Conservation (phyloP, 768 basidiomycete species). For the Rhodotorula kratochvilovae region DNA sequence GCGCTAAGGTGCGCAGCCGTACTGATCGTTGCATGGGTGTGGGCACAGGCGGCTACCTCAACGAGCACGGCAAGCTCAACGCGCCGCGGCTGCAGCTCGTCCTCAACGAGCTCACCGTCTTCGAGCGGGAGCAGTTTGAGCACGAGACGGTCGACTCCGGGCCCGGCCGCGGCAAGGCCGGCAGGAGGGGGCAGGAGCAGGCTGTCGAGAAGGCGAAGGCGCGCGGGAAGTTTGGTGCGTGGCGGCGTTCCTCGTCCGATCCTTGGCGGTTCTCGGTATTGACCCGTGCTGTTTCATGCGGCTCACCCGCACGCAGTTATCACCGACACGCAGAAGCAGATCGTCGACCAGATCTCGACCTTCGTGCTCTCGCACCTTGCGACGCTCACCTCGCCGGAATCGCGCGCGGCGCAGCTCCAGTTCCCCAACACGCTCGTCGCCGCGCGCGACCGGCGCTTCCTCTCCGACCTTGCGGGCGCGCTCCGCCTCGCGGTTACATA, state of each 20-base stretch:
- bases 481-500: slow-evolving; percentile 75
- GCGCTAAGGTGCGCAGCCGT: no score
- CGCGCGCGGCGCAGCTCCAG: slow-evolving; percentile 52
- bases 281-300: no score
- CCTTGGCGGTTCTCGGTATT: no score
- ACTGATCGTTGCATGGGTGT: no score
- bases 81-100: slow-evolving; percentile 75
- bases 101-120: slow-evolving; percentile 77
- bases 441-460: slow-evolving; percentile 73
- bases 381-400: slow-evolving; percentile 29
- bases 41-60: slow-evolving; percentile 76
- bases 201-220: slow-evolving; percentile 46
- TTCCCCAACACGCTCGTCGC: slow-evolving; percentile 70
- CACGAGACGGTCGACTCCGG: slow-evolving; percentile 81
- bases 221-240: slow-evolving; percentile 63
- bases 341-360: slow-evolving; percentile 71
- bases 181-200: slow-evolving; percentile 21
- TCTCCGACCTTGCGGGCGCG: slow-evolving; percentile 68
- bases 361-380: slow-evolving; percentile 57
- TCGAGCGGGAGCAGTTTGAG: slow-evolving; percentile 87
- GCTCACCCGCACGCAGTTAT: slow-evolving; percentile 61
- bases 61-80: slow-evolving; percentile 79
- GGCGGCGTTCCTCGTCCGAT: not conserved
- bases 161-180: slow-evolving; percentile 58
- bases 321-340: slow-evolving; percentile 65